Evolutionary conservation across 2,329 filamentous ascomycete genomes (phyloP), one percentile per base, ranked within the genome.

Genomic region (Davidsoniella eucalypti): DNA sequence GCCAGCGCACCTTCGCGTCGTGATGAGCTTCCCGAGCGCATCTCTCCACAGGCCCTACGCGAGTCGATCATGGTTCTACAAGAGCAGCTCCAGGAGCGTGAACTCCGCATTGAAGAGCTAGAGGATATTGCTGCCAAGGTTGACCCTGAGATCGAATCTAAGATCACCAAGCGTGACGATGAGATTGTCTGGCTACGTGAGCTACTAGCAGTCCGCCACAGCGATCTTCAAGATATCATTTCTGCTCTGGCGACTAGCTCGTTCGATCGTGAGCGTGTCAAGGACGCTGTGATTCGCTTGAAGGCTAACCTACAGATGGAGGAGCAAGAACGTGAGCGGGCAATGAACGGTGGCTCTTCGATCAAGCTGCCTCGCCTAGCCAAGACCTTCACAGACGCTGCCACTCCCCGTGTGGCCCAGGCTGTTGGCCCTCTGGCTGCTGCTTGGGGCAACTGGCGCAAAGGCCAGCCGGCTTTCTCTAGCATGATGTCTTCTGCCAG

Each of bases 221-320:
- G 90, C 48, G 93, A 98, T 63, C 73, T 98, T 4, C 83, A 90
- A 57, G 92, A 98, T 61, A 86, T 98, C 54, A 90, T 96, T 61
- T 74, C 74, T 47, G 80, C 84, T 5, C 72, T 96, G 25, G 25
- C 82, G 9, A 44, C 48, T 12, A 81, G 87, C 4, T 69, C 73
- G 23, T 92, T 85, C 61, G 82, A 96, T 63, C 77, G 78, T 52
- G 78, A 87, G 55, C 74, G 76, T 5, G 84, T 95, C 55, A 85
- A 84, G 58, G 88, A 96, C 61, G 87, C 88, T 5, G 85, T 87
- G 36, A 96, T 96, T 58, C 82, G 92, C 49, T 80, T 98, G 54
- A 86, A 87, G 62, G 86, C 92, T 12, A 95, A 94, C 60, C 71
- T 98, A 36, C 87, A 96, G 62, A 98, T 98, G 92, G 90, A 98